Conservation (phyloP, 352 stramenopile genomes). For the Phytophthora tubulina region DNA sequence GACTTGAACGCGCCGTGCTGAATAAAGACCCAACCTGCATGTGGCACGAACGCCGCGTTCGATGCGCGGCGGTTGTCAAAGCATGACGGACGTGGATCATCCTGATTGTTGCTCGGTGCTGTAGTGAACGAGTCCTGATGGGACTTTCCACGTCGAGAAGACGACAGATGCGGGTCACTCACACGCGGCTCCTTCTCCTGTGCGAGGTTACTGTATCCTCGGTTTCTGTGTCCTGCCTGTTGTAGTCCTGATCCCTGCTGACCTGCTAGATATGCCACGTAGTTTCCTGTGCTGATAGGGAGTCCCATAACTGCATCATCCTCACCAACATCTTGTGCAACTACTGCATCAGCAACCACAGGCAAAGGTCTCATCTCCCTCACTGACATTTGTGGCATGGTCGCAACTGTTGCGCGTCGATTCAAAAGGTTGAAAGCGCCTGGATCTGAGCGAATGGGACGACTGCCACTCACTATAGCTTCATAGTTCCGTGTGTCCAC, state of each 20-base stretch:
- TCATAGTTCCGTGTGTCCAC: constrained; percentile 65
- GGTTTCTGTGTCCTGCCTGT: constrained; percentile 43
- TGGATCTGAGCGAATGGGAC: constrained; percentile 36
- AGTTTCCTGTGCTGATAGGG: constrained; percentile 73
- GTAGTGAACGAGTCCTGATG: constrained; percentile 39
- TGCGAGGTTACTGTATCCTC: constrained; percentile 71
- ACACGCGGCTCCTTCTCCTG: constrained; percentile 46
- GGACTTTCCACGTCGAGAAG: constrained; percentile 34
- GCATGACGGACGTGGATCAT: constrained; percentile 52
- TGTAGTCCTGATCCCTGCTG: constrained; percentile 36
- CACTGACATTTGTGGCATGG: constrained; percentile 31
- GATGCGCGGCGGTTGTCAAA: constrained; percentile 72
- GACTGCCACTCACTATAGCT: constrained; percentile 43
- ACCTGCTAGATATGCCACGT: constrained; percentile 54
- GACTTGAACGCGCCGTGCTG: constrained; percentile 64
- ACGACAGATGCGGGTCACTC: constrained; percentile 50
- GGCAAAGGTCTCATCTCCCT: constrained; percentile 12
- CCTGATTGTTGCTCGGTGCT: constrained; percentile 32
- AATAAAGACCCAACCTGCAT: constrained; percentile 76
- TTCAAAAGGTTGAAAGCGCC: constrained; percentile 30
- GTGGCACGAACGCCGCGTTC: constrained; percentile 63
- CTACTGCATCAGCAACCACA: constrained; percentile 11
- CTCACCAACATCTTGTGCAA: constrained; percentile 25
- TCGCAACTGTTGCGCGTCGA: constrained; percentile 36
- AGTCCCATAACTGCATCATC: constrained; percentile 65